Evolutionary conservation across 148 eudicot species (phyloP).

Genomic region (Amaranthus palmeri): DNA sequence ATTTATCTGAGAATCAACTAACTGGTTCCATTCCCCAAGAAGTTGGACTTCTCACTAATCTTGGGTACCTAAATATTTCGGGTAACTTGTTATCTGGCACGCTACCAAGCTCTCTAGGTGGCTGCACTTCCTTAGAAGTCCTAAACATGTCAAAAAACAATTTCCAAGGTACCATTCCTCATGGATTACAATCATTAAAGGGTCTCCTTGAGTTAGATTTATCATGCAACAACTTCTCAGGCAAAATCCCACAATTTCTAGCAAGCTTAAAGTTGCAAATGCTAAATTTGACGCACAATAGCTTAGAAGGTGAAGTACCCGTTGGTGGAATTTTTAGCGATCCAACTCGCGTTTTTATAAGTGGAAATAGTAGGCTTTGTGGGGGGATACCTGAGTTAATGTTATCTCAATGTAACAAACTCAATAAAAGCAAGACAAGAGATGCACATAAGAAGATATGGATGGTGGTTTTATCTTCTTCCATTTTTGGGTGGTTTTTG

Average conservation of each 20-base stretch:
- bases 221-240: constrained; percentile 33
- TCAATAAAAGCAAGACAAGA: background rate
- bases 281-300: constrained; percentile 26
- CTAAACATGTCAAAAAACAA: constrained; percentile 25
- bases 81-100: constrained; percentile 26
- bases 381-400: constrained; percentile 29
- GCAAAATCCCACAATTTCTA: constrained; percentile 26
- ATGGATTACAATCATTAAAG: constrained; percentile 11
- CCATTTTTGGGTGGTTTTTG: constrained; percentile 3
- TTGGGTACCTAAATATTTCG: constrained; percentile 15
- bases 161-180: constrained; percentile 28
- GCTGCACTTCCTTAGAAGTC: constrained; percentile 9
- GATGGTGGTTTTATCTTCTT: background rate
- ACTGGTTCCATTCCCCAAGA: constrained; percentile 27
- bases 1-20: constrained; percentile 23
- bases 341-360: constrained; percentile 20
- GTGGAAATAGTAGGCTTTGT: constrained; percentile 32
- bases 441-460: background rate
- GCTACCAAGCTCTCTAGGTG: constrained; percentile 28
- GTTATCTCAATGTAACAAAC: constrained; percentile 17
- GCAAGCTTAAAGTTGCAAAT: background rate
- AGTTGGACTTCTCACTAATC: constrained; percentile 21
- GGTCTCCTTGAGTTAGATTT: constrained; percentile 22
- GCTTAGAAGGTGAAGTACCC: constrained; percentile 36
- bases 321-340: constrained; percentile 27